Conservation (phyloP, 2,329 filamentous ascomycete species). For the Paramyrothecium roridum region DNA sequence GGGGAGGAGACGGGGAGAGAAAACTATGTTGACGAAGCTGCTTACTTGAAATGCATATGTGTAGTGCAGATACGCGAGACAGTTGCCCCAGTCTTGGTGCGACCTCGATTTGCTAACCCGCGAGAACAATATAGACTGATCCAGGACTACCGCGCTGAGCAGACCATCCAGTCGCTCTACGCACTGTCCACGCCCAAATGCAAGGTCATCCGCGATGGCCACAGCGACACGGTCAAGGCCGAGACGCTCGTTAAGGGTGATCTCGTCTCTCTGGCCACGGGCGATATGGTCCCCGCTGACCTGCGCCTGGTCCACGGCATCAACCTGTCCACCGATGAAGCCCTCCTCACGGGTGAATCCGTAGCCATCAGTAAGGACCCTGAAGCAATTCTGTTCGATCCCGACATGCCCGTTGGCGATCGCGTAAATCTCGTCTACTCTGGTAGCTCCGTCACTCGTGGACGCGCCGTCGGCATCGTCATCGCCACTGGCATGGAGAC, state of each 20-base stretch:
- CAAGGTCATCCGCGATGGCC: slow-evolving; percentile 54
- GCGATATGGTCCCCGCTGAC: slow-evolving; percentile 69
- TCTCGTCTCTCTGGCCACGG: slow-evolving; percentile 58
- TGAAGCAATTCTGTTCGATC: slow-evolving; percentile 49
- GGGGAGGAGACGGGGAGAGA: not conserved
- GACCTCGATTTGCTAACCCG: slow-evolving; percentile 20
- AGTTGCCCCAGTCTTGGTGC: not conserved
- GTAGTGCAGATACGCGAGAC: no score
- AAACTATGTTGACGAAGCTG: not conserved
- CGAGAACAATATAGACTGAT: slow-evolving; percentile 38
- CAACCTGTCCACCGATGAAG: slow-evolving; percentile 75
- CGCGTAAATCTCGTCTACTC: slow-evolving; percentile 70
- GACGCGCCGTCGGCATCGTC: slow-evolving; percentile 66
- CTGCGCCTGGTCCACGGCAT: slow-evolving; percentile 62
- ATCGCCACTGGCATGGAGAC: slow-evolving; percentile 70
- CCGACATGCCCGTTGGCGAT: slow-evolving; percentile 62
- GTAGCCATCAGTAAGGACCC: slow-evolving; percentile 64
- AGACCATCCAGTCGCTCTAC: slow-evolving; percentile 60
- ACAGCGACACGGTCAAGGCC: slow-evolving; percentile 49
- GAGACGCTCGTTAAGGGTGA: slow-evolving; percentile 64
- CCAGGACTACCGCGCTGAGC: slow-evolving; percentile 60
- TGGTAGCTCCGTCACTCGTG: slow-evolving; percentile 68
- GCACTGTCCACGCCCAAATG: slow-evolving; percentile 57
- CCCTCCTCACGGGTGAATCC: slow-evolving; percentile 71
- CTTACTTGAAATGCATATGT: not conserved